Evolutionary conservation across 352 stramenopile species (phyloP).

Genomic region (Phytophthora crassamura): DNA sequence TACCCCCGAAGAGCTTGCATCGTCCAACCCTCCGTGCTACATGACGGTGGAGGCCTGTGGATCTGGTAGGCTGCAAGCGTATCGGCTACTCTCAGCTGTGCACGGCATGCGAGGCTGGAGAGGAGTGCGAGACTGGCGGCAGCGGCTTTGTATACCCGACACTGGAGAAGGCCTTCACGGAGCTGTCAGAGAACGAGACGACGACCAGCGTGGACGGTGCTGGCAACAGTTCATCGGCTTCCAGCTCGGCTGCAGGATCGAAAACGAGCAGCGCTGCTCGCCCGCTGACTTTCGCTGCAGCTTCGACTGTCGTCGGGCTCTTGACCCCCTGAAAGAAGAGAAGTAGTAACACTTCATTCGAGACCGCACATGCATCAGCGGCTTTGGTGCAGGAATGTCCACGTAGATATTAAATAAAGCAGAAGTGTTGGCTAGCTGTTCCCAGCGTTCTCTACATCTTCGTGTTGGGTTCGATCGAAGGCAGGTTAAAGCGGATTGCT

Average conservation of each 20-base stretch:
- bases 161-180: conserved; percentile 63
- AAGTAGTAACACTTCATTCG: too few relatives aligned
- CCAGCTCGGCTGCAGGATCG: conserved; percentile 15
- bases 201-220: conserved; percentile 28
- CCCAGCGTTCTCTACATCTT: too few relatives aligned
- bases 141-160: conserved; percentile 63
- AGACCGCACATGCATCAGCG: too few relatives aligned
- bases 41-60: conserved; percentile 61
- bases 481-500: too few relatives aligned
- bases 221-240: conserved; percentile 4
- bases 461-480: too few relatives aligned
- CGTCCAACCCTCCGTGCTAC: conserved; percentile 76
- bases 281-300: conserved; percentile 18
- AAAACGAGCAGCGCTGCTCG: conserved; percentile 10
- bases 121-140: conserved; percentile 49
- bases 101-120: conserved; percentile 47
- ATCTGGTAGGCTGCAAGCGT: conserved; percentile 68
- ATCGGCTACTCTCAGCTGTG: conserved; percentile 77
- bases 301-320: conserved; percentile 27
- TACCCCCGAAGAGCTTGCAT: conserved; percentile 47
- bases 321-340: conserved; percentile 26
- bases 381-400: too few relatives aligned
- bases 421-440: too few relatives aligned
- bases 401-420: too few relatives aligned
- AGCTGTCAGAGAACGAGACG: conserved; percentile 49